Evolutionary conservation across 1,139 yeast genomes (phyloP), one percentile per base, ranked within the genome.

Genomic region (Meyerozyma carpophila): DNA sequence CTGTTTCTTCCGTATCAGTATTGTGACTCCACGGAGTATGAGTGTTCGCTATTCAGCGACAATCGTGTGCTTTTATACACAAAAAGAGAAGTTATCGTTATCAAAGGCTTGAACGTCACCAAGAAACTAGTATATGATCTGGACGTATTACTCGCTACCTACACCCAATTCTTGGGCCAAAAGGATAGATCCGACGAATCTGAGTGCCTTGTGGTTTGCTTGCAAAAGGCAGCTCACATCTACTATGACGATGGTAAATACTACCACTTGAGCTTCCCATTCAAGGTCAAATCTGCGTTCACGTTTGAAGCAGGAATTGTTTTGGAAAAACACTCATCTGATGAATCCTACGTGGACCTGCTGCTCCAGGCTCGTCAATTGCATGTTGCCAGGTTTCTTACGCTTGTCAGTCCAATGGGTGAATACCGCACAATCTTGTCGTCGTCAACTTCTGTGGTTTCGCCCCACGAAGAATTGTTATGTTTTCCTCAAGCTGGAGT

Each of bases 371-470:
- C 59, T 16, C 68, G 54, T 31, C 65, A 55, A 42, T 50, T 56
- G 40, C 58, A 53, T 41, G 47, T 61, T 53, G 66, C 80, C 4
- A 71, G 75, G 42, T 81, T 86, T 52, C 65, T 84, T 47, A 75
- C 89, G 0, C 62, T 87, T 50, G 73, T 78, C 1, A 91, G 84
- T 53, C 91, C 95, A 1, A 65, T 83, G 40, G 79, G 79, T 4
- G 91, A 86, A 20, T 68, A 84, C 41, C 83, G 91, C 2, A 65
- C 78, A 5, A 77, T 87, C 3, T 77, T 82, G 0, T 79, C 93
- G 0, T 81, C 90, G 0, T 81, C 93, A 1, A 82, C 86, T 0
- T 77, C 89, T 1, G 78, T 82, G 1, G 76, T 88, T 10, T 72
- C 84, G 0, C 63, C 76, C 1, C 66, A 69, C 38, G 95, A 87